A percentile compares a stretch with the other conserved stretches of the same genome.
These are phyloP conservation scores for Populus tomentosa DNA, from an alignment of 441 rosid genomes.

Conservation along the genomic window DNA sequence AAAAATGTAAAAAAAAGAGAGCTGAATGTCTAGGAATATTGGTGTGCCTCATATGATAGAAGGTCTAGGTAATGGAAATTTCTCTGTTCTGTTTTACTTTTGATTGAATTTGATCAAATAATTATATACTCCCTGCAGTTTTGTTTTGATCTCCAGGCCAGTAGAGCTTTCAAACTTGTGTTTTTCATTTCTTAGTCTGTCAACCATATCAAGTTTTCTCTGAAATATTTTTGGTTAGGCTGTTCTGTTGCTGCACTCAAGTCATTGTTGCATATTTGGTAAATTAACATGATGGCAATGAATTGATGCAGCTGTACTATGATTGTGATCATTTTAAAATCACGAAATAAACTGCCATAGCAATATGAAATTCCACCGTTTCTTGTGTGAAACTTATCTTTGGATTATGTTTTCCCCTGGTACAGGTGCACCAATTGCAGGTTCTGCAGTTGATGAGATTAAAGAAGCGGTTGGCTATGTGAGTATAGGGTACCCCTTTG, in stretches of 20 bases:
- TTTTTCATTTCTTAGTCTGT: background rate
- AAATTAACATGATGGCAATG: background rate
- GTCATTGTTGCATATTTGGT: background rate
- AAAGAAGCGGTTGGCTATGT: slow-evolving; percentile 78
- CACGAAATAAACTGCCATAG: background rate
- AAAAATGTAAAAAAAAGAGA: background rate
- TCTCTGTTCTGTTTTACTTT: background rate
- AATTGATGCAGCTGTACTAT: background rate
- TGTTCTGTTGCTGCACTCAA: background rate
- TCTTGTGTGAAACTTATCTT: background rate
- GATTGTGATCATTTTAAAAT: background rate
- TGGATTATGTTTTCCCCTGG: background rate
- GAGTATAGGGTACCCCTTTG: slow-evolving; percentile 91
- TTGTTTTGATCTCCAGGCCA: background rate
- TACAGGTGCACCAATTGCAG: slow-evolving; percentile 91
- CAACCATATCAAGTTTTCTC: background rate
- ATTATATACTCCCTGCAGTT: no score
- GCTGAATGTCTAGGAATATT: background rate
- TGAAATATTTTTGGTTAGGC: background rate
- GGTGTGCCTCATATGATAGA: background rate
- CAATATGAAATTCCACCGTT: background rate
- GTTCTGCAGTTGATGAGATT: slow-evolving; percentile 78
- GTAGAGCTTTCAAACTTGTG: background rate
- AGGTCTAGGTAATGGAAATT: background rate
- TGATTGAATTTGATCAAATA: background rate